Percentiles rank a stretch among this genome's conserved stretches.
These are phyloP conservation scores for Ascochyta clinopodiicola DNA, from an alignment of 2,329 filamentous ascomycete genomes.

Conservation along the genomic window DNA sequence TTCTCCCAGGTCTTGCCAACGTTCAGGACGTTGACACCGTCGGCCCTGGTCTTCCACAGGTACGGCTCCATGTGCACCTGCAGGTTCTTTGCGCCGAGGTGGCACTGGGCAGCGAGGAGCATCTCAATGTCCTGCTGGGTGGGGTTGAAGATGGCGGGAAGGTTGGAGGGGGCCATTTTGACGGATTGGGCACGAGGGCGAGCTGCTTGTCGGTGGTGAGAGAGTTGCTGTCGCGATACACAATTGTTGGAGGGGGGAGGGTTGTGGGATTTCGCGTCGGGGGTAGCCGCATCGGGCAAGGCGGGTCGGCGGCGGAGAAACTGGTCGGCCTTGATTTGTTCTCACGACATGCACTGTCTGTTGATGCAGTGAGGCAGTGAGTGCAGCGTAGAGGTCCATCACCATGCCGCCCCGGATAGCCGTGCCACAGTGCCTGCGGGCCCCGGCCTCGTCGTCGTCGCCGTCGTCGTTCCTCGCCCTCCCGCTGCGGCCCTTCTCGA, in stretches of 20 bases:
- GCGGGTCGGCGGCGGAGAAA: neutral
- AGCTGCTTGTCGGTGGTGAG: slow-evolving; percentile 31
- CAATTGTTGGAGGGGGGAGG: slow-evolving; percentile 12
- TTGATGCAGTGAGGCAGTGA: neutral
- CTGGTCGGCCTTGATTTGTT: neutral
- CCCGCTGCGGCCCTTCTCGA: slow-evolving; percentile 64
- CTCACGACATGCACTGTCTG: too few species aligned
- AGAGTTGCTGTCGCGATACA: slow-evolving; percentile 30
- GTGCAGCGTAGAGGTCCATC: neutral
- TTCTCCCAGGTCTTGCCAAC: slow-evolving; percentile 99
- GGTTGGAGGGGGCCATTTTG: slow-evolving; percentile 95
- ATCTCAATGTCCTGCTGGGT: slow-evolving; percentile 99
- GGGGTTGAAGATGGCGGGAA: slow-evolving; percentile 94
- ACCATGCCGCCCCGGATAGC: slow-evolving; percentile 58
- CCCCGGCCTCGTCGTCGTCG: slow-evolving; percentile 39
- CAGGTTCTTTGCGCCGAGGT: slow-evolving; percentile 98
- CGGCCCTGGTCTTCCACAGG: slow-evolving; percentile 98
- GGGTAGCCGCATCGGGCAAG: neutral
- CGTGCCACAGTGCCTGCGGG: slow-evolving; percentile 52
- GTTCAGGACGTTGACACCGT: slow-evolving; percentile 99
- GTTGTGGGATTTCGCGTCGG: slow-evolving; percentile 16
- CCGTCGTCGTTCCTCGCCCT: slow-evolving; percentile 53
- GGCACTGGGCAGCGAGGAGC: slow-evolving; percentile 95
- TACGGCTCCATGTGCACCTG: slow-evolving; percentile 99
- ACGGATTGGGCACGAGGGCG: slow-evolving; percentile 39